Conservation (phyloP, 805 yeast genomes). For the Myxozyma geophila region DNA sequence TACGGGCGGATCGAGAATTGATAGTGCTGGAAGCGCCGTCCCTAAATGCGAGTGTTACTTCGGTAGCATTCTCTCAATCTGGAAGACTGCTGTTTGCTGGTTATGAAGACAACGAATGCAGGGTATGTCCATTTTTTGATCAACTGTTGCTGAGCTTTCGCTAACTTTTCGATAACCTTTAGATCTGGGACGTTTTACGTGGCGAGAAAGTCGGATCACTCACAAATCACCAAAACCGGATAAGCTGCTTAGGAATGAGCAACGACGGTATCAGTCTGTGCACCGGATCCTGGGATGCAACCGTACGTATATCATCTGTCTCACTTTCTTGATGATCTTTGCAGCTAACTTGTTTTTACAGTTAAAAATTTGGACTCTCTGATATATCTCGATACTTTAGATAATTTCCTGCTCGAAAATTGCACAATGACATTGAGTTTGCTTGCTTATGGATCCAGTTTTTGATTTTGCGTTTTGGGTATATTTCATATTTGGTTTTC, state of each 20-base stretch:
- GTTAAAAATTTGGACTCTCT: conserved; percentile 26
- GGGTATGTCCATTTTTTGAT: conserved; percentile 11
- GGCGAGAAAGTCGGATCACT: conserved; percentile 67
- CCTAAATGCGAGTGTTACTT: conserved; percentile 53
- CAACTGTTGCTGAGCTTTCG: neutral
- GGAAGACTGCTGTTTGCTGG: conserved; percentile 77
- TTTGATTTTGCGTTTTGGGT: neutral
- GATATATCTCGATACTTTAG: neutral
- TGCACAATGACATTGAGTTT: neutral
- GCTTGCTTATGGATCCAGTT: neutral
- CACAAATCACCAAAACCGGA: conserved; percentile 65
- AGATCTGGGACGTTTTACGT: conserved; percentile 76
- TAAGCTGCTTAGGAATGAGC: conserved; percentile 66
- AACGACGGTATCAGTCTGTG: conserved; percentile 77
- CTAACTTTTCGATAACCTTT: conserved; percentile 11
- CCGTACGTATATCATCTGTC: conserved; percentile 42
- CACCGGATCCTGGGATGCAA: conserved; percentile 81
- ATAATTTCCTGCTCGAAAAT: neutral
- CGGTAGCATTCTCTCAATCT: conserved; percentile 72
- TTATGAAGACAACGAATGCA: conserved; percentile 73
- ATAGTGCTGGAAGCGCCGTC: conserved; percentile 48
- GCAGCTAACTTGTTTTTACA: neutral
- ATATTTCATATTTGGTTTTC: neutral
- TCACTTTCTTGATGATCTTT: neutral
- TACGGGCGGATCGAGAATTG: conserved; percentile 75